Conservation (phyloP, 805 yeast species). For the Starmerella kuoi region DNA sequence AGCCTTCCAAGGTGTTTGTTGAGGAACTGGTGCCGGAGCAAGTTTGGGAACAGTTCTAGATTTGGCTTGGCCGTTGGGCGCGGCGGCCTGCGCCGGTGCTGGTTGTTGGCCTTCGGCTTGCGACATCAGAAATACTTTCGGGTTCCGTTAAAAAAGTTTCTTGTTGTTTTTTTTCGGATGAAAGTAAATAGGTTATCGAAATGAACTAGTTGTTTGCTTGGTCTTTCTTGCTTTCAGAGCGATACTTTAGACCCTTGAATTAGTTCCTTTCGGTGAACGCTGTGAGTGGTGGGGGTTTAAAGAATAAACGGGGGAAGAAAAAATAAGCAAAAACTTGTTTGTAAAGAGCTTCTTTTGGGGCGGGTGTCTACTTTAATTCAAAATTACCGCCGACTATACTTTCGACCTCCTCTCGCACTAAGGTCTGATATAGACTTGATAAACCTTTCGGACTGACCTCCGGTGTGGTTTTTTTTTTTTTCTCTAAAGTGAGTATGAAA, state of each 20-base stretch:
- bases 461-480: neutral
- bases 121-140: neutral
- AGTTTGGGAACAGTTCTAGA: conserved; percentile 24
- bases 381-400: neutral
- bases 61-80: conserved; percentile 2
- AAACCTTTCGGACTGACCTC: neutral
- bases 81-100: conserved; percentile 7
- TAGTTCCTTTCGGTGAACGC: too few relatives aligned
- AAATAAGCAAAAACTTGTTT: neutral
- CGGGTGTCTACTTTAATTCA: neutral
- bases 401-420: neutral
- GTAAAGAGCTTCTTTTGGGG: neutral
- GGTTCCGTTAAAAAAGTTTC: too few relatives aligned
- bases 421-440: neutral
- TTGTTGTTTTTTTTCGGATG: too few relatives aligned
- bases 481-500: neutral
- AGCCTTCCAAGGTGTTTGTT: conserved; percentile 49
- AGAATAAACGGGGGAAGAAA: too few relatives aligned
- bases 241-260: too few relatives aligned
- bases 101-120: conserved; percentile 1
- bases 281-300: too few relatives aligned
- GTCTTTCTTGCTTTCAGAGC: too few relatives aligned
- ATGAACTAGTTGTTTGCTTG: too few relatives aligned
- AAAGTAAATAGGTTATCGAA: too few relatives aligned
- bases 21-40: conserved; percentile 58